Base-by-base conservation (phyloP, 768 basidiomycete genomes). In the Coprinopsis strossmayeri region DNA sequence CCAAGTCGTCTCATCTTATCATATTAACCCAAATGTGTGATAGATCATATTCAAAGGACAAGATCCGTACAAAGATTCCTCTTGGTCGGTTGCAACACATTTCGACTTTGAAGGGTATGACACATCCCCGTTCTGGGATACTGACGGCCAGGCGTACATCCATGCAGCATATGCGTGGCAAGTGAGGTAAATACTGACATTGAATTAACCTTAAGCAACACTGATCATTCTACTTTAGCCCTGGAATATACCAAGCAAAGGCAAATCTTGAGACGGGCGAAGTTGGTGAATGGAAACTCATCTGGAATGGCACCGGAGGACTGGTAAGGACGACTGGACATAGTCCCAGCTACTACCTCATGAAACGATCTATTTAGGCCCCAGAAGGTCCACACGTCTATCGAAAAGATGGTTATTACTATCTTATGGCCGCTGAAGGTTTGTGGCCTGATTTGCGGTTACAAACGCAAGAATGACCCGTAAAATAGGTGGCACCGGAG, bases 391-490 rank as follows among this genome's bases (percentile, higher is more conserved):
- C 61, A 5, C 61, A 60, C 35, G 54, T 62, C 17, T 59, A 57
- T 30, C 52, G 56, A 32, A 59, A 53, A 54, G 64, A 60, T 34
- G 56, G 58, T 32, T 59, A 51, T 21, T 69, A 67, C 48, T 71
- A 71, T 57, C 59, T 71, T 9, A 49, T 68, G 51, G 60, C 64
- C 5, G 69, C 69, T 1, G 67, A 68, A 52, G 68, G 68, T 56
- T n/a, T 4, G 52, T 51, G 2, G n/a, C n/a, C n/a, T n/a, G n/a
- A n/a, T n/a, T n/a, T n/a, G n/a, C n/a, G n/a, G n/a, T n/a, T n/a
- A n/a, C n/a, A n/a, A n/a, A n/a, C n/a, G n/a, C n/a, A n/a, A n/a
- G n/a, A n/a, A n/a, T n/a, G n/a, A n/a, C n/a, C n/a, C n/a, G n/a
- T n/a, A n/a, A n/a, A n/a, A n/a, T n/a, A 64, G 61, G 61, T 41